These are phyloP conservation scores for Ophiocordyceps australis DNA, from an alignment of 2,329 filamentous ascomycete genomes.

Conservation along the genomic window DNA sequence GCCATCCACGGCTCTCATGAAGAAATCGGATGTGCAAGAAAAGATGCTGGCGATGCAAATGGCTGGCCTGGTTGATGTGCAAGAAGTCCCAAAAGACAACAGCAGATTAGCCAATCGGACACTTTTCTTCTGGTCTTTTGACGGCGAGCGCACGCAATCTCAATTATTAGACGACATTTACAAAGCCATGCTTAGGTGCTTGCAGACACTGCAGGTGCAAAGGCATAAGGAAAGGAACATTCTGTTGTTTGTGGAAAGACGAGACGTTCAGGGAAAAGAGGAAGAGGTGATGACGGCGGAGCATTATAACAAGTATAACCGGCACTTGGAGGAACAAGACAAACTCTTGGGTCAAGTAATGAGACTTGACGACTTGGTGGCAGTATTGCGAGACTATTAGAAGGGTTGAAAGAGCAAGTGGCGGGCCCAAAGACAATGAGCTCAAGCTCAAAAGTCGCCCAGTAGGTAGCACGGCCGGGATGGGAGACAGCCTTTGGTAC, in stretches of 20 bases:
- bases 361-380: slow-evolving; percentile 70
- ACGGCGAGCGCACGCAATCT: slow-evolving; percentile 51
- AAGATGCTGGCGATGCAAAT: slow-evolving; percentile 76
- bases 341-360: slow-evolving; percentile 64
- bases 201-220: slow-evolving; percentile 68
- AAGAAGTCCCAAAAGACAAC: slow-evolving; percentile 84
- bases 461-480: too few species aligned
- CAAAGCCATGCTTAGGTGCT: slow-evolving; percentile 71
- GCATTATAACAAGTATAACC: slow-evolving; percentile 47
- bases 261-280: slow-evolving; percentile 71
- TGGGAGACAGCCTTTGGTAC: too few species aligned
- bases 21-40: slow-evolving; percentile 67
- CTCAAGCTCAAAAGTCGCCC: too few species aligned
- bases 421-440: neutral
- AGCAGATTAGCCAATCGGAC: slow-evolving; percentile 67
- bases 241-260: slow-evolving; percentile 65
- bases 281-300: slow-evolving; percentile 59
- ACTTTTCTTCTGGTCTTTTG: slow-evolving; percentile 85
- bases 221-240: slow-evolving; percentile 53
- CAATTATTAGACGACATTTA: slow-evolving; percentile 68
- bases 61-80: slow-evolving; percentile 72
- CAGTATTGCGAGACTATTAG: slow-evolving; percentile 64
- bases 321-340: slow-evolving; percentile 45
- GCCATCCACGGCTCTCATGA: slow-evolving; percentile 63
- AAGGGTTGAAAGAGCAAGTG: neutral